Base-by-base conservation (phyloP, 495 filamentous ascomycete species). In the Annulohypoxylon moriforme region DNA sequence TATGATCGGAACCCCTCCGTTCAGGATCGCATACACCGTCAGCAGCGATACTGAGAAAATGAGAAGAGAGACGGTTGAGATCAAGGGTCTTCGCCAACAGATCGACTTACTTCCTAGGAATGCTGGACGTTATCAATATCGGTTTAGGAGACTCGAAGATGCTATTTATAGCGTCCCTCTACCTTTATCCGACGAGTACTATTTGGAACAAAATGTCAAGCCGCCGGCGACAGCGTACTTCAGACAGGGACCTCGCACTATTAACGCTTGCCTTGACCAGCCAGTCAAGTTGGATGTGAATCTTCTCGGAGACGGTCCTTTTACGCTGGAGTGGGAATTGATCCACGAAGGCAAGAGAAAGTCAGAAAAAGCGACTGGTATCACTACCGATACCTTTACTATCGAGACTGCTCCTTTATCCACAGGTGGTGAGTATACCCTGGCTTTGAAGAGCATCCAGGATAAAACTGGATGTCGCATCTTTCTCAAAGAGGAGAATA, bases 321-420 rank as follows among this genome's bases (percentile, higher is more conserved):
- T 93, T 85, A 91, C 82, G n/a, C 77, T 99, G 7, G 93, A 97
- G 71, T 99, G 97, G 81, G 96, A 98, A 76, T 81, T 98, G 29
- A 86, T 97, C n/a, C 92, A 98, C 76, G 90, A 91, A 66, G 94
- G 94, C 34, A 97, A 92, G 81, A 87, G 93, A 56, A 89, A 85
- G 24, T 90, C 91, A 50, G 83, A 90, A 67, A 86, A 85, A 22
- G 82, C 89, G n/a, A 82, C 88, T 7, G 86, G 82, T 49, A 91
- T 96, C 44, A 82, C 89, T 13, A 82, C 81, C 11, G 79, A 85
- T 20, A 71, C 84, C 16, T 88, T 89, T 62, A 90, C 84, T 24
- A 94, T 99, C 75, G 84, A 85, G 27, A 98, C 94, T 0, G 85
- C 90, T 2, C 84, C 86, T 27, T 81, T 99, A 29, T 82, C 83